A percentile compares a stretch with the other conserved stretches of the same genome.
Conservation (phyloP, 1,284 basidiomycete species). For the Schizophyllum amplum region DNA sequence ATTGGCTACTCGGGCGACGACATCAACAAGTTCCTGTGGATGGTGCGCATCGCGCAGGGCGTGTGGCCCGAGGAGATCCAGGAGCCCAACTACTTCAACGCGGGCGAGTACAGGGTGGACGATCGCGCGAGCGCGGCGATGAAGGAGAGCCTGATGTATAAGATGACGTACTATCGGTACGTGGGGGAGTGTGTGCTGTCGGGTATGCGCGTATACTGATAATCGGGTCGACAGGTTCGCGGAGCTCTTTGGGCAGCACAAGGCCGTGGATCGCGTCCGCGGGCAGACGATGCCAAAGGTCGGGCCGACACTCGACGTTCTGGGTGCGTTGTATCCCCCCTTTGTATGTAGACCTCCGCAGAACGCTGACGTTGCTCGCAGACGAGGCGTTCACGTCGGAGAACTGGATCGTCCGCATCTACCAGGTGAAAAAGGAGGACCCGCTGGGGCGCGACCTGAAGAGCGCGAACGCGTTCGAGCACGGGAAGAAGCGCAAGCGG, state of each 20-base stretch:
- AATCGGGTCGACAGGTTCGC: constrained; percentile 60
- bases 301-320: constrained; percentile 80
- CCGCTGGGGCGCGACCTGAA: constrained; percentile 82
- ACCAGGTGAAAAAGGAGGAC: constrained; percentile 94
- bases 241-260: constrained; percentile 75
- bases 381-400: constrained; percentile 96
- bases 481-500: constrained; percentile 83
- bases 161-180: constrained; percentile 92
- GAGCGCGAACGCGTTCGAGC: constrained; percentile 76
- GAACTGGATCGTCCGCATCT: constrained; percentile 98
- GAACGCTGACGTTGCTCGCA: constrained; percentile 18
- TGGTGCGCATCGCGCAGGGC: constrained; percentile 96
- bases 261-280: constrained; percentile 77
- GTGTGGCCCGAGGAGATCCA: constrained; percentile 99
- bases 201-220: background rate
- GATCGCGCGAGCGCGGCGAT: constrained; percentile 84
- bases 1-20: constrained; percentile 98
- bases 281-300: constrained; percentile 69
- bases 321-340: constrained; percentile 46
- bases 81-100: constrained; percentile 91
- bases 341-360: constrained; percentile 8
- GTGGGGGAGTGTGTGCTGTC: constrained; percentile 19
- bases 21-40: constrained; percentile 99
- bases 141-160: constrained; percentile 97
- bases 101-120: constrained; percentile 93